Evolutionary conservation across 768 basidiomycete genomes (phyloP).

Genomic region (Kwoniella europaea): DNA sequence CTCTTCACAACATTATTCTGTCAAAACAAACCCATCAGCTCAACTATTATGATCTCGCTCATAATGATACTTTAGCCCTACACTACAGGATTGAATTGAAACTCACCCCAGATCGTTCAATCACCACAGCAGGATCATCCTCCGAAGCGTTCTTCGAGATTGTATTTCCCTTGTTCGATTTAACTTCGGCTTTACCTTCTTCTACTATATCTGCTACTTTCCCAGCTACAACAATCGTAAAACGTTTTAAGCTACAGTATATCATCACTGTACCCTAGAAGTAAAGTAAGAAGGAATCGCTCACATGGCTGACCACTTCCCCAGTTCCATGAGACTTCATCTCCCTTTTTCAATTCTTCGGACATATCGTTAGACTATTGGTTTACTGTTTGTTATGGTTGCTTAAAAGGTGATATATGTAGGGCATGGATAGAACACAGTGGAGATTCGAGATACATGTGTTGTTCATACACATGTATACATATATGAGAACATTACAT

Average conservation of each 20-base stretch:
- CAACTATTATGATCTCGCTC: background rate
- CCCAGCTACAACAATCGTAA: constrained; percentile 45
- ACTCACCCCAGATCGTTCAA: constrained; percentile 62
- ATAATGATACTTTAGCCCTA: background rate
- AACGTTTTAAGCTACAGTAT: background rate
- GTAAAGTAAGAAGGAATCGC: background rate
- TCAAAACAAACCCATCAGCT: background rate
- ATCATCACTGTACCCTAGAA: too few species aligned
- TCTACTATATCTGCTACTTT: constrained; percentile 61
- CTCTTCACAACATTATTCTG: constrained; percentile 66
- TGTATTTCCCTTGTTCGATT: constrained; percentile 64
- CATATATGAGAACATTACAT: too few species aligned
- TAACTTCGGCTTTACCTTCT: constrained; percentile 62
- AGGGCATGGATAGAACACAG: too few species aligned
- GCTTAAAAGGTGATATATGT: too few species aligned
- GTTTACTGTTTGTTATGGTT: too few species aligned
- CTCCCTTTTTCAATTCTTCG: constrained; percentile 44
- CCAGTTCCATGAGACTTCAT: constrained; percentile 57
- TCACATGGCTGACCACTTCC: constrained; percentile 51
- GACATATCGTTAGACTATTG: constrained; percentile 22
- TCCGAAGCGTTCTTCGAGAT: constrained; percentile 61
- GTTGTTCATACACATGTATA: too few species aligned
- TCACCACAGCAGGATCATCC: constrained; percentile 65
- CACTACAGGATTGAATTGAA: background rate
- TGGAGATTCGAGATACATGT: too few species aligned